Evolutionary conservation across 768 basidiomycete species (phyloP).

Genomic region (Trametes maxima): DNA sequence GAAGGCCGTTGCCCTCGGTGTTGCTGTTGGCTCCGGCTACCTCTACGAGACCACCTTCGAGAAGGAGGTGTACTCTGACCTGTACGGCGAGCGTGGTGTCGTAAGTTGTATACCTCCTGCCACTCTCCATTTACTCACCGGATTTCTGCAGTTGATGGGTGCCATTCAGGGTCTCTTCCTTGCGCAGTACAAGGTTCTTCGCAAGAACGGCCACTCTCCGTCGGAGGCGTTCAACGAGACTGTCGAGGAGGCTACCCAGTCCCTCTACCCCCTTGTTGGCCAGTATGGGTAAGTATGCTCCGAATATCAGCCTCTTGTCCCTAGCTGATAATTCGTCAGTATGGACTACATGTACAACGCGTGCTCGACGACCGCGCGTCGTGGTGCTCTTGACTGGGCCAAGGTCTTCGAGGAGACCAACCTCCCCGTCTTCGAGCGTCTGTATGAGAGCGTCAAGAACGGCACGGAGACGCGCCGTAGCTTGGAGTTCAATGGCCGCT

Average conservation of each 20-base stretch:
- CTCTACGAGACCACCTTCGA: conserved; percentile 99
- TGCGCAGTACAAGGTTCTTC: conserved; percentile 97
- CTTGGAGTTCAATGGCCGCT: conserved; percentile 91
- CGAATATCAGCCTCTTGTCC: not conserved
- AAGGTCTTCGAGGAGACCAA: conserved; percentile 96
- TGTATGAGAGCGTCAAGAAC: conserved; percentile 93
- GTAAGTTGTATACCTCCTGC: conserved; percentile 52
- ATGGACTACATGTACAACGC: conserved; percentile 99
- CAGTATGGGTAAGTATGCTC: conserved; percentile 71
- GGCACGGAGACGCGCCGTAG: conserved; percentile 97
- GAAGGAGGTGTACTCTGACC: conserved; percentile 99
- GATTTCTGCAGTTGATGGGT: conserved; percentile 78
- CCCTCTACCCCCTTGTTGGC: conserved; percentile 95
- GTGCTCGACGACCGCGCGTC: conserved; percentile 98
- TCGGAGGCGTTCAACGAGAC: conserved; percentile 99
- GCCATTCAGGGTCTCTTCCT: conserved; percentile 99
- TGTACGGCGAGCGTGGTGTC: conserved; percentile 99
- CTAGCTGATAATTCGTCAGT: conserved; percentile 41
- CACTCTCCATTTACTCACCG: conserved; percentile 6
- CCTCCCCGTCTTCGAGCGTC: conserved; percentile 89
- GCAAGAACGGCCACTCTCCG: conserved; percentile 93
- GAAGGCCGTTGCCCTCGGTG: conserved; percentile 93
- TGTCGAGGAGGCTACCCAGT: conserved; percentile 99
- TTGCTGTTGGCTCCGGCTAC: conserved; percentile 95
- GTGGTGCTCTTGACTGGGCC: conserved; percentile 99